These are phyloP conservation scores for Ustilago tritici DNA, from an alignment of 1,284 basidiomycete species.

Conservation along the genomic window DNA sequence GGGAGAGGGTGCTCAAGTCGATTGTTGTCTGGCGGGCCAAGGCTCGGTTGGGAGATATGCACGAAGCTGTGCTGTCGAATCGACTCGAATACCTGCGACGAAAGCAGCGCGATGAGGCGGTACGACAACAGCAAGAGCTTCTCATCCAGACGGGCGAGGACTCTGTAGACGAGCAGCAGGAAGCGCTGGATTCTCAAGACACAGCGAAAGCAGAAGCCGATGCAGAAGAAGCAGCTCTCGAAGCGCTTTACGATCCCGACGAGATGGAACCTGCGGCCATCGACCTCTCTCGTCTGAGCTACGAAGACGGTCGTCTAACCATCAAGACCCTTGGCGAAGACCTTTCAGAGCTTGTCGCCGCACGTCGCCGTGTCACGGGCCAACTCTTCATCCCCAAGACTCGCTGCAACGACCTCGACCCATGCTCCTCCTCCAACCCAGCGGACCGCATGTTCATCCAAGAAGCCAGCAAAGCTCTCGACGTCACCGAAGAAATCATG, in stretches of 20 bases:
- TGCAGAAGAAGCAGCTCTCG: constrained; percentile 73
- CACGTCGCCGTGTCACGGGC: constrained; percentile 47
- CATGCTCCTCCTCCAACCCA: constrained; percentile 7
- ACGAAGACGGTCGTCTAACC: constrained; percentile 54
- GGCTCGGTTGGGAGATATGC: constrained; percentile 88
- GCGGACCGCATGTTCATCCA: constrained; percentile 57
- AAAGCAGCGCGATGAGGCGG: constrained; percentile 91
- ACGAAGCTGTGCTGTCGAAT: constrained; percentile 95
- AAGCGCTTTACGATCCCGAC: constrained; percentile 67
- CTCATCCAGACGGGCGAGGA: constrained; percentile 72
- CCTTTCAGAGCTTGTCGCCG: constrained; percentile 45
- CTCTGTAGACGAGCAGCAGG: constrained; percentile 16
- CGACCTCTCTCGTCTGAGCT: constrained; percentile 38
- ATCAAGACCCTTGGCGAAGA: constrained; percentile 43
- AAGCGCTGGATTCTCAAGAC: constrained; percentile 11
- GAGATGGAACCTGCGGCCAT: constrained; percentile 62
- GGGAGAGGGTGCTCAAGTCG: constrained; percentile 91
- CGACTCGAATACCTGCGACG: constrained; percentile 94
- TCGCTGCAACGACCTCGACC: constrained; percentile 12
- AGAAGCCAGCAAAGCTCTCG: constrained; percentile 81
- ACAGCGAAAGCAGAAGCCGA: constrained; percentile 76
- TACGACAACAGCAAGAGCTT: constrained; percentile 90
- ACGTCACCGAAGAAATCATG: constrained; percentile 94
- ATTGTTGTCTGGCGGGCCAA: constrained; percentile 99
- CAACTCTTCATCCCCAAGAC: constrained; percentile 54